Base-by-base conservation (phyloP, 1,139 yeast species). In the Nakaseomyces uthaithaninus region DNA sequence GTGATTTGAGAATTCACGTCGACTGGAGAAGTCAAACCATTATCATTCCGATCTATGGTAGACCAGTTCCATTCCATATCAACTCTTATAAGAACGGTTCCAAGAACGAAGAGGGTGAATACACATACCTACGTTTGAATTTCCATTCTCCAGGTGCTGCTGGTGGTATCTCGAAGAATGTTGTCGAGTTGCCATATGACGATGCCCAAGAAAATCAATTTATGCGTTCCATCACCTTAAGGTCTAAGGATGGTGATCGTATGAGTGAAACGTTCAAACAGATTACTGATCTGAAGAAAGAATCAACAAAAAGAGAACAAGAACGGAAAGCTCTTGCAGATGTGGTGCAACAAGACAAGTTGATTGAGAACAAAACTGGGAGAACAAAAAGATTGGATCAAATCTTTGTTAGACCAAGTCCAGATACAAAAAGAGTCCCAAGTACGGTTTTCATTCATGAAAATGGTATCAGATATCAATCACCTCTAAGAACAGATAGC, bases 41-140 rank as follows among this genome's bases (percentile, higher is more conserved):
- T 42, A 75, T 91, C 45, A 68, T 91, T 45, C 98, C 98, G 38
- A 83, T 91, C 46, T 77, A 82, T 54, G 98, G 98, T 46, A 75
- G 98, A 57, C 96, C 98, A 2, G 98, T 93, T 38, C 98, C 98
- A 22, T 89, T 91, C 71, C 98, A 91, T 61, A 87, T 91, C 54
- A 86, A 87, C 58, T 71, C 96, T 7, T 89, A 85, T 65, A 91
- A 89, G 60, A 89, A 86, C 61, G 97, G 96, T 38, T 83, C 94
- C 18, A 91, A 87, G 57, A 86, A 82, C 51, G 98, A 91, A 57
- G 98, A 93, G 67, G 97, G 97, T 36, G 97, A 89, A 51, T 87
- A 75, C 60, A 89, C 95, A 1, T 89, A 85, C 57, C 64, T 91
- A 54, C 77, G 98, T 63, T 72, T 91, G 55, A 91, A 91, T 62